These are phyloP conservation scores for Evansstolkia leycettana DNA, from an alignment of 495 filamentous ascomycete genomes.

Conservation along the genomic window DNA sequence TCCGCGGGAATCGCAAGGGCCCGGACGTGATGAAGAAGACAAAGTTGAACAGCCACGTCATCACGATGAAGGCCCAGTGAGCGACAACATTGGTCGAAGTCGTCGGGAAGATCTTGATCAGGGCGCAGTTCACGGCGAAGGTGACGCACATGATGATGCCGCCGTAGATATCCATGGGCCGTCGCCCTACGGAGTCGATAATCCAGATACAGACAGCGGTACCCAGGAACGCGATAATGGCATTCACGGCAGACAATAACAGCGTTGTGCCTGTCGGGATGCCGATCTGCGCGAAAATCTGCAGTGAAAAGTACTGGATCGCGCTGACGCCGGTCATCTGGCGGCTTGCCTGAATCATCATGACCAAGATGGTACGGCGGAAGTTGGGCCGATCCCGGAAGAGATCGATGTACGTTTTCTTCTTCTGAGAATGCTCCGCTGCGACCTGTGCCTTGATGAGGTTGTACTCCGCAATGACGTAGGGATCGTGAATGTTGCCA, in stretches of 20 bases:
- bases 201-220: conserved; percentile 42
- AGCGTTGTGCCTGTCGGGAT: conserved; percentile 43
- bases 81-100: conserved; percentile 30
- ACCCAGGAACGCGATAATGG: conserved; percentile 41
- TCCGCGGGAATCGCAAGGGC: conserved; percentile 44
- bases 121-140: conserved; percentile 16
- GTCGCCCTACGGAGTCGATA: conserved; percentile 41
- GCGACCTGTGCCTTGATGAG: conserved; percentile 10
- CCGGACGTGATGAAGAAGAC: conserved; percentile 34
- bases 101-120: conserved; percentile 38
- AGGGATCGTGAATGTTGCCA: conserved; percentile 10
- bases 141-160: conserved; percentile 42
- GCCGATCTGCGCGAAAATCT: conserved; percentile 48
- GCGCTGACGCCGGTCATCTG: conserved; percentile 56
- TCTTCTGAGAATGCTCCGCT: conserved; percentile 36
- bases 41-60: conserved; percentile 47
- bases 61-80: conserved; percentile 48
- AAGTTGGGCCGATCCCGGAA: conserved; percentile 47
- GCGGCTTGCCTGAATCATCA: conserved; percentile 44
- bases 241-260: conserved; percentile 50
- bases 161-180: conserved; percentile 40
- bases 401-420: conserved; percentile 47
- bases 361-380: conserved; percentile 47
- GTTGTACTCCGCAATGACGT: conserved; percentile 5
- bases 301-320: conserved; percentile 52